phyloP scores from a whole-genome alignment of 2,329 filamentous ascomycete genomes.

The Hymenoscyphus infarciens region DNA sequence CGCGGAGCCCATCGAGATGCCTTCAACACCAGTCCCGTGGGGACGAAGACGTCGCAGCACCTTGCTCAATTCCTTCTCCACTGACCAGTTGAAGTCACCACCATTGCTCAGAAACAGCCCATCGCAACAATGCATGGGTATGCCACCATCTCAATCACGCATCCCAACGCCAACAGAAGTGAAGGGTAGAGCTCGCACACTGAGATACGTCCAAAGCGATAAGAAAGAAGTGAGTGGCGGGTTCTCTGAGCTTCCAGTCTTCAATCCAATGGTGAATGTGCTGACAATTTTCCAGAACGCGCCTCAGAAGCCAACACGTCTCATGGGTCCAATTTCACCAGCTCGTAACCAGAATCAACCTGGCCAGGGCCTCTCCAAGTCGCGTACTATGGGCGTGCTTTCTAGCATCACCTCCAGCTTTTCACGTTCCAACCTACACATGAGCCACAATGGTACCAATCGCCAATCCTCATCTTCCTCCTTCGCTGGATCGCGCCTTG shows the following conservation, averaged over 20 bases:
- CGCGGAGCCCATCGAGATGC: not conserved
- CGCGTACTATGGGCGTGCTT: constrained; percentile 44
- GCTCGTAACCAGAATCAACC: constrained; percentile 8
- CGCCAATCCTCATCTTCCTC: constrained; percentile 17
- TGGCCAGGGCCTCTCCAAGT: constrained; percentile 39
- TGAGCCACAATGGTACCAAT: constrained; percentile 8
- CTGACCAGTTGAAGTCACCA: constrained; percentile 7
- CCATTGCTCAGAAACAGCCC: constrained; percentile 5
- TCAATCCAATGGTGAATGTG: not conserved
- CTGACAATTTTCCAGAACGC: constrained; percentile 16
- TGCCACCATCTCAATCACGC: not conserved
- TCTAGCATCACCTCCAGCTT: constrained; percentile 45
- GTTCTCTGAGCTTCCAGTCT: not conserved
- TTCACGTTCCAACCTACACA: constrained; percentile 34
- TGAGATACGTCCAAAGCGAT: constrained; percentile 17
- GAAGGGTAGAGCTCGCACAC: constrained; percentile 11
- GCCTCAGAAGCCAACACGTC: constrained; percentile 12
- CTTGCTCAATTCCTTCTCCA: constrained; percentile 7
- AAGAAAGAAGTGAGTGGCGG: constrained; percentile 21
- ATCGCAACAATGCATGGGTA: not conserved
- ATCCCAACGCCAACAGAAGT: constrained; percentile 14
- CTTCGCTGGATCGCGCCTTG: constrained; percentile 1
- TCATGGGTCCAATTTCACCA: constrained; percentile 21
- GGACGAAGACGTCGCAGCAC: not conserved
- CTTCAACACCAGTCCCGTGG: not conserved